phyloP scores from a whole-genome alignment of 2,329 filamentous ascomycete genomes.

The Penicillium sp. region DNA sequence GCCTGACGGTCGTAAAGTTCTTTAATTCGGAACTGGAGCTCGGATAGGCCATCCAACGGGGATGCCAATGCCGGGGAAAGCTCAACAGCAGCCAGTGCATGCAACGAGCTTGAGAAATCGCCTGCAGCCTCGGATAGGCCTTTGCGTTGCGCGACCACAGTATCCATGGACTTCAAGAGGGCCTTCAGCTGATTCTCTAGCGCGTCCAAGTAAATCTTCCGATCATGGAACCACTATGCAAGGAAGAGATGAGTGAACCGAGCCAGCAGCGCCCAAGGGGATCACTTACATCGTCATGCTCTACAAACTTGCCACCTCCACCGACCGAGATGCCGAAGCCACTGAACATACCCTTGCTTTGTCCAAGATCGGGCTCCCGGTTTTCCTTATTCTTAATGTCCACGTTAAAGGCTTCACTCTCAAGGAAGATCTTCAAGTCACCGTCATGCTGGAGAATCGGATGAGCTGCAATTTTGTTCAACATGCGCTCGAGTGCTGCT shows the following conservation, averaged over 20 bases:
- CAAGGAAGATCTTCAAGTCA: conserved; percentile 93
- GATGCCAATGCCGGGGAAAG: conserved; percentile 84
- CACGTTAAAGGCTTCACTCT: conserved; percentile 93
- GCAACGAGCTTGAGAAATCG: conserved; percentile 91
- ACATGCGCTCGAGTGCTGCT: conserved; percentile 92
- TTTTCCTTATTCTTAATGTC: conserved; percentile 98
- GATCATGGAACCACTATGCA: conserved; percentile 90
- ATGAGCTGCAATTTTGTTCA: conserved; percentile 92
- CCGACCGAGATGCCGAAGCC: conserved; percentile 79
- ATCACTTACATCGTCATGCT: conserved; percentile 84
- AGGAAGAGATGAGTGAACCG: conserved; percentile 23
- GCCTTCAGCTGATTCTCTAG: conserved; percentile 89
- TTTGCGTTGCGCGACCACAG: conserved; percentile 88
- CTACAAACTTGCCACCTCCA: conserved; percentile 81
- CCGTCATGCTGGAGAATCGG: conserved; percentile 88
- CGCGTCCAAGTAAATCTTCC: conserved; percentile 90
- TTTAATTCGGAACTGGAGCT: conserved; percentile 88
- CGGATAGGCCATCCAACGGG: conserved; percentile 86
- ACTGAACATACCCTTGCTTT: conserved; percentile 92
- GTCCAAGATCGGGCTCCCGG: conserved; percentile 78
- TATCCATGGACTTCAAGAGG: conserved; percentile 89
- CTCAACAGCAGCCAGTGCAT: conserved; percentile 88
- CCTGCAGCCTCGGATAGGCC: conserved; percentile 89
- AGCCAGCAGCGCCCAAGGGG: background rate
- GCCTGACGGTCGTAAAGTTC: conserved; percentile 97